Conservation (phyloP, 2,329 filamentous ascomycete genomes). For the Leptographium radiaticola region DNA sequence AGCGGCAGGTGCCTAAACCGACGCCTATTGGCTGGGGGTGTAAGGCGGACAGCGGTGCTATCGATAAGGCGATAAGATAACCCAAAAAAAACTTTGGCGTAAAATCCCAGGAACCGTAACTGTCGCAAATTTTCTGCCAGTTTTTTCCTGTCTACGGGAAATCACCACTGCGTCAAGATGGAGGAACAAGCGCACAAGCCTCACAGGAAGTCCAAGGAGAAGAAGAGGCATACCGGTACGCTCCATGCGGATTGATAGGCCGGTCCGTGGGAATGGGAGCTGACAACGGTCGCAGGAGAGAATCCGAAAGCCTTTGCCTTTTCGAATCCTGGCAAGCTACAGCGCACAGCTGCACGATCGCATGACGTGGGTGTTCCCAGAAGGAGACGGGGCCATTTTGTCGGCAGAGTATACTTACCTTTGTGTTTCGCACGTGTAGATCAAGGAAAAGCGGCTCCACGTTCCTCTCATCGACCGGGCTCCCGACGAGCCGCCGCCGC, state of each 20-base stretch:
- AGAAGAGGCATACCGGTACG: constrained; percentile 58
- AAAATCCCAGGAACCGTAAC: background rate
- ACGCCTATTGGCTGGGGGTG: background rate
- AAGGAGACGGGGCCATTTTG: background rate
- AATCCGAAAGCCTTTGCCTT: constrained; percentile 90
- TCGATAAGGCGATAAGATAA: constrained; percentile 9
- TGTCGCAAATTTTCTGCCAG: constrained; percentile 6
- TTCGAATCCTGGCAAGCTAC: constrained; percentile 66
- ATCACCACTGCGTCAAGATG: constrained; percentile 35
- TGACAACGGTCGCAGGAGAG: constrained; percentile 36
- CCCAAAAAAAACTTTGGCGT: constrained; percentile 2
- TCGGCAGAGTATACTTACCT: background rate
- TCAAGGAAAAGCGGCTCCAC: constrained; percentile 92
- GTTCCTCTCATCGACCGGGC: constrained; percentile 92
- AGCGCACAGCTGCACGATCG: constrained; percentile 59
- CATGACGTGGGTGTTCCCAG: constrained; percentile 42
- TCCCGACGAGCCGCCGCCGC: constrained; percentile 86
- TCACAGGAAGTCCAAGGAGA: constrained; percentile 79
- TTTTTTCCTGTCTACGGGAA: background rate
- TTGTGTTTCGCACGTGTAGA: constrained; percentile 29
- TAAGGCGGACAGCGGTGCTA: background rate
- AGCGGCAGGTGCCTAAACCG: background rate
- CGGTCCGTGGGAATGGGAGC: background rate
- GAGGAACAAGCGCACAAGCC: constrained; percentile 75
- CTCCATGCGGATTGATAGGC: constrained; percentile 9